Evolutionary conservation across 371 early-diverging fungal genomes (phyloP), one percentile per base, ranked within the genome.

Genomic region (Mucor racemosus): DNA sequence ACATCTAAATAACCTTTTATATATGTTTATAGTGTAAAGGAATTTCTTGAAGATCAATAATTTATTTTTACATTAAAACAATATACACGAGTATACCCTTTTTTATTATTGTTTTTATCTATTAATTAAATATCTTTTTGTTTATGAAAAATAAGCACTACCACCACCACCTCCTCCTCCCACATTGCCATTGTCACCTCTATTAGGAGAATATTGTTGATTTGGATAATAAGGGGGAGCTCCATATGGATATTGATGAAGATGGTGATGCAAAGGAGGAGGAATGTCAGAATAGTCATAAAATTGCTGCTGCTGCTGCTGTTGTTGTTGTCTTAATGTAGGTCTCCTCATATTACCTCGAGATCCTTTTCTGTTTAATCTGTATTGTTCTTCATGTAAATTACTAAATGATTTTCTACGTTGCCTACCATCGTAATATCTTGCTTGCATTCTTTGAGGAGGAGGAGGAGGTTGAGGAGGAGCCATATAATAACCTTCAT

Each of bases 1-100:
- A 26, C 26, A 26, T 26, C 26, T 3, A 14, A 40, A 7, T 21
- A 5, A 42, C 44, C 5, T 17, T 44, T 44, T 50, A 34, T 19
- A 60, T 48, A 58, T n/a, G n/a, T 58, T 11, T 50, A 31, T 66
- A 66, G 66, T 36, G 69, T 74, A 38, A 67, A 68, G 33, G 71
- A 74, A 17, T 74, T 64, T 41, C 66, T 75, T 41, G 65, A 73
- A 60, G 65, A 72, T 39, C 65, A 61, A 21, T 72, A 65, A 55
- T 19, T 53, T 15, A 62, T 26, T 5, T 33, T 40, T 26, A n/a
- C 17, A n/a, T 15, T 7, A n/a, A 7, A 33, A 34, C n/a, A 33
- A 14, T 34, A 21, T 54, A 34, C 48, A 17, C 7, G 3, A 1
- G 35, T 55, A 31, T 35, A 55, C 55, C 35, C 35, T 48, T 17